phyloP scores from a whole-genome alignment of 78 protist species.

The Guillardia theta region DNA sequence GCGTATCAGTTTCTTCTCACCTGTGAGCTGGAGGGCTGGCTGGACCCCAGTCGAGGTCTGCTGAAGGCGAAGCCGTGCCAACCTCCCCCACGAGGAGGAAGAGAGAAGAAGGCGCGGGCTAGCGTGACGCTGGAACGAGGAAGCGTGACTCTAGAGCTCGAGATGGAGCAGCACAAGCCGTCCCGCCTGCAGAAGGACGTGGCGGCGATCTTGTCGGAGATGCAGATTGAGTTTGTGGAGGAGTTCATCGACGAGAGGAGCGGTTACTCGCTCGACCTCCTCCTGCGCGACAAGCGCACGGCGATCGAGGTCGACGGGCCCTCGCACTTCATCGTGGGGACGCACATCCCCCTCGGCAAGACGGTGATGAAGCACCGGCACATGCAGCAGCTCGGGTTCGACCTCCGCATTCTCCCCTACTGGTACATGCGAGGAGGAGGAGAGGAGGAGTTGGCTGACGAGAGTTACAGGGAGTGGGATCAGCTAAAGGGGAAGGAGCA shows the following conservation, averaged over 20 bases:
- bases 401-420: background rate
- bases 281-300: background rate
- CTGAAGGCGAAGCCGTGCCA: background rate
- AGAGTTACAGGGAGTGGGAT: constrained; percentile 5
- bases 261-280: background rate
- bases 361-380: background rate
- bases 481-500: background rate
- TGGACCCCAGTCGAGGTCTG: background rate
- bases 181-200: background rate
- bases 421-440: no score
- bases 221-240: background rate
- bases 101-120: no score
- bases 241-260: background rate
- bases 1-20: background rate
- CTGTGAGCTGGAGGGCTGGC: constrained; percentile 3
- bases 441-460: background rate
- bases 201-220: background rate
- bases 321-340: background rate
- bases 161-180: background rate
- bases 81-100: no score
- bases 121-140: background rate
- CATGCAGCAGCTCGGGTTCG: background rate
- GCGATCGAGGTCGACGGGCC: background rate
- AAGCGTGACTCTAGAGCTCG: background rate
- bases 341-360: background rate